Evolutionary conservation across 1,284 basidiomycete genomes (phyloP), one percentile per base, ranked within the genome.

Genomic region (Ganoderma sinense): DNA sequence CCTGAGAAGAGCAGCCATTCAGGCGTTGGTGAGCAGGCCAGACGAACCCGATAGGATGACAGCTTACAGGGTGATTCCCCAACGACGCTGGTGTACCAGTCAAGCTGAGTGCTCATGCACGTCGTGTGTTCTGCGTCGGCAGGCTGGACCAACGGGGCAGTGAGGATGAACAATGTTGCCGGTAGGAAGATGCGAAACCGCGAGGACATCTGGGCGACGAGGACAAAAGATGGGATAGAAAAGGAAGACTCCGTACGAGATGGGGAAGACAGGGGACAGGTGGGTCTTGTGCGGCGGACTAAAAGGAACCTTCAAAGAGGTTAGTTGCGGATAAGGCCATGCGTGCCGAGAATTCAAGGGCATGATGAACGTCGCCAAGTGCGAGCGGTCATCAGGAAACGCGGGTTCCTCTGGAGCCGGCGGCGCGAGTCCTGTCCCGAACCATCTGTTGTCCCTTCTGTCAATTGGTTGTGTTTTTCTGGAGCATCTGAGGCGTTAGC

Each of bases 1-100:
- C 69, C 69, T 71, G 14, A 20, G n/a, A 23, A 26, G 23, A 26
- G 13, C 23, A 51, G 48, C 11, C 23, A 7, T n/a, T 23, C 45
- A 48, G 10, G n/a, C 8, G 48, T n/a, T 10, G 48, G 13, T n/a
- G 48, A 11, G 48, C 48, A 23, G 23, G 11, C 14, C 48, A 13
- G n/a, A 51, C 23, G n/a, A 51, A 51, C 23, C 23, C 23, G 20
- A 26, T 51, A 11, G 23, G 14, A 26, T 13, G 23, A 51, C 26
- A 26, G 26, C 48, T 26, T 51, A 51, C 48, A 51, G 48, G 48
- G 48, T 8, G 48, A 51, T 13, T 51, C 48, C 14, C 48, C 48
- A 13, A 51, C 48, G 6, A 51, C 48, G 10, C 48, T 51, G 13
- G 48, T 13, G 23, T 51, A 51, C 48, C 48, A 51, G 23, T 51